phyloP scores from a whole-genome alignment of 2,329 filamentous ascomycete genomes.

The Sporothrix pseudoabietina region DNA sequence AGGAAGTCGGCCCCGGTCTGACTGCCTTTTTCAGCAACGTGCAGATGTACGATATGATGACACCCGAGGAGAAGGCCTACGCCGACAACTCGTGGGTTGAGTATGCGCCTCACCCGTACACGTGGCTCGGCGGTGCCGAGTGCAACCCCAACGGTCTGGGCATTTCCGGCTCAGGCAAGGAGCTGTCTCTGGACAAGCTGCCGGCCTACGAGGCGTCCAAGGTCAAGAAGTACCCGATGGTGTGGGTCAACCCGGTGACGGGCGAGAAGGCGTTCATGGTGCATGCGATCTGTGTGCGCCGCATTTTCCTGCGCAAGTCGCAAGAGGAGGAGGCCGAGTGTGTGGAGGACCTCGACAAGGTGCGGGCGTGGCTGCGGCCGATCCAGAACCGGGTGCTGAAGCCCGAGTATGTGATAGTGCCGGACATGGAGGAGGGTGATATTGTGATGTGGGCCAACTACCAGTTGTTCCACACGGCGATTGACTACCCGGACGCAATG shows the following conservation, averaged over 20 bases:
- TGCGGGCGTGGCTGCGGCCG: slow-evolving; percentile 42
- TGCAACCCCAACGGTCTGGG: slow-evolving; percentile 47
- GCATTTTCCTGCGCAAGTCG: slow-evolving; percentile 44
- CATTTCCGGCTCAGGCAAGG: slow-evolving; percentile 42
- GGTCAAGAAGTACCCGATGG: slow-evolving; percentile 50
- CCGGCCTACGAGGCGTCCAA: slow-evolving; percentile 40
- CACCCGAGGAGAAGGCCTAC: slow-evolving; percentile 45
- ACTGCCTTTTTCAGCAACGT: slow-evolving; percentile 50
- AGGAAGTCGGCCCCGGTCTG: slow-evolving; percentile 48
- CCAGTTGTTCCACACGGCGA: slow-evolving; percentile 47
- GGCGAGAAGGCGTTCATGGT: slow-evolving; percentile 49
- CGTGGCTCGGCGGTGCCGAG: slow-evolving; percentile 48
- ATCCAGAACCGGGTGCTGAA: slow-evolving; percentile 47
- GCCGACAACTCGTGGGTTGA: slow-evolving; percentile 51
- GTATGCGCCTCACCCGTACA: slow-evolving; percentile 50
- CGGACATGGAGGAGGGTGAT: slow-evolving; percentile 47
- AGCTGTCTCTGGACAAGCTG: slow-evolving; percentile 45
- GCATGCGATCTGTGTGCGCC: slow-evolving; percentile 46
- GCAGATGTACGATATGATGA: slow-evolving; percentile 48
- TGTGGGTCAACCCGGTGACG: slow-evolving; percentile 50
- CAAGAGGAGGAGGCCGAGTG: slow-evolving; percentile 41
- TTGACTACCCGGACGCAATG: slow-evolving; percentile 48
- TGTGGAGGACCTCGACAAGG: slow-evolving; percentile 45
- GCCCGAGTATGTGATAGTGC: slow-evolving; percentile 49
- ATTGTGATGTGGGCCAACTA: slow-evolving; percentile 51